Conservation (phyloP, 1,284 basidiomycete species). For the Leccinum pachyderme region DNA sequence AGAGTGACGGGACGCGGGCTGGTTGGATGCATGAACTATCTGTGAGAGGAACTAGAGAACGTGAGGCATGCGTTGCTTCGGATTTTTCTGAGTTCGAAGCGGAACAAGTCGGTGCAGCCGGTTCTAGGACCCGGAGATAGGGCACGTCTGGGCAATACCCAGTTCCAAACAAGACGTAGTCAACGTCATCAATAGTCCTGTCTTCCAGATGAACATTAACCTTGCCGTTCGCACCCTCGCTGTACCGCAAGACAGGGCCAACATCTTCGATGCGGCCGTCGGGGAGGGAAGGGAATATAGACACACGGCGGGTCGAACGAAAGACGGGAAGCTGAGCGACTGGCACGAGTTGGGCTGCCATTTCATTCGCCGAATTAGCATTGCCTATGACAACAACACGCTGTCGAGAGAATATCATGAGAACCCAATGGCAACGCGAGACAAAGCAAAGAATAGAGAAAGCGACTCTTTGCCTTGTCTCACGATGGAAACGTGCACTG, state of each 20-base stretch:
- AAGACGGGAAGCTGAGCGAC: slow-evolving; percentile 40
- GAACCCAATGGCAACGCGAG: neutral
- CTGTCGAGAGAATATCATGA: slow-evolving; percentile 24
- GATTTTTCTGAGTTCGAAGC: neutral
- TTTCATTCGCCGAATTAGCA: slow-evolving; percentile 49
- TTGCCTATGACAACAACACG: slow-evolving; percentile 46
- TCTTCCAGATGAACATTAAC: slow-evolving; percentile 37
- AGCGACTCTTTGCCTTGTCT: neutral
- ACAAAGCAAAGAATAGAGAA: neutral
- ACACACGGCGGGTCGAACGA: slow-evolving; percentile 43
- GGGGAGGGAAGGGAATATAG: slow-evolving; percentile 41
- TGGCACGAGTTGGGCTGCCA: slow-evolving; percentile 41
- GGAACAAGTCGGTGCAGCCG: neutral
- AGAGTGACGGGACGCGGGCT: slow-evolving; percentile 40
- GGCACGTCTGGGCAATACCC: slow-evolving; percentile 42
- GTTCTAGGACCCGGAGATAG: slow-evolving; percentile 41
- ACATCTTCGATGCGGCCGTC: slow-evolving; percentile 42
- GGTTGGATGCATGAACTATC: slow-evolving; percentile 22
- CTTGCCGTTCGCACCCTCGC: slow-evolving; percentile 17
- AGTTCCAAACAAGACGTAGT: slow-evolving; percentile 42
- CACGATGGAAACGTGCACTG: neutral
- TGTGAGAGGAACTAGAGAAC: slow-evolving; percentile 20
- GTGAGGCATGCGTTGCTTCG: neutral
- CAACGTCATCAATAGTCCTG: slow-evolving; percentile 37
- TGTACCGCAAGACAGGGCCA: slow-evolving; percentile 38